Conservation (phyloP, 371 early-diverging fungal species). For the Mucor velutinosus region DNA sequence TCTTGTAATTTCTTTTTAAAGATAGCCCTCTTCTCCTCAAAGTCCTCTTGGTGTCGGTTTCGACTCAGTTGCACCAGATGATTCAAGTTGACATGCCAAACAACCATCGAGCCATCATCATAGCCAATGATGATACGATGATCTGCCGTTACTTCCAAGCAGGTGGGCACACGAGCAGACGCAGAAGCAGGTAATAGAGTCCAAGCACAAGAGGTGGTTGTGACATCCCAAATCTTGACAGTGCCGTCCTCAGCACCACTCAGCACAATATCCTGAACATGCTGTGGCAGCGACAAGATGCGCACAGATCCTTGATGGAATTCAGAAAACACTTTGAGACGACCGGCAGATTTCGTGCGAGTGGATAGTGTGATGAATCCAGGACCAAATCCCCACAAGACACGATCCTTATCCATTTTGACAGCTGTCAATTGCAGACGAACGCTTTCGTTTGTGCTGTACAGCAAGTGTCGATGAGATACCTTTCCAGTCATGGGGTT, state of each 20-base stretch:
- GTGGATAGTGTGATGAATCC: slow-evolving; percentile 45
- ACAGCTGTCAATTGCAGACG: slow-evolving; percentile 31
- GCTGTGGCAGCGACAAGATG: slow-evolving; percentile 28
- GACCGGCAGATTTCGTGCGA: slow-evolving; percentile 25
- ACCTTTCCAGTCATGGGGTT: slow-evolving; percentile 50
- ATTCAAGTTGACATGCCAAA: slow-evolving; percentile 42
- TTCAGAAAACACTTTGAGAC: slow-evolving; percentile 39
- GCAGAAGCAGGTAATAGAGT: slow-evolving; percentile 29
- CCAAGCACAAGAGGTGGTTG: slow-evolving; percentile 24
- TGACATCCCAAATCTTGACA: slow-evolving; percentile 46
- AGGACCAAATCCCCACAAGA: slow-evolving; percentile 47
- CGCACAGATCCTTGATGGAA: slow-evolving; percentile 49
- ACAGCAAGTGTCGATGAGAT: slow-evolving; percentile 37
- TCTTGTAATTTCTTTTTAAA: neutral
- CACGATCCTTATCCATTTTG: slow-evolving; percentile 44
- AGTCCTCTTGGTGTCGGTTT: slow-evolving; percentile 4
- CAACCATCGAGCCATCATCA: slow-evolving; percentile 38
- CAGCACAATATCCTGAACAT: slow-evolving; percentile 27
- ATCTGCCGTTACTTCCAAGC: slow-evolving; percentile 26
- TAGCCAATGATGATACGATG: slow-evolving; percentile 44
- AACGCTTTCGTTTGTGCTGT: slow-evolving; percentile 37
- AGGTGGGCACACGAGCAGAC: slow-evolving; percentile 21
- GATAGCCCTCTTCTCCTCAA: neutral
- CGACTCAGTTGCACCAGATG: slow-evolving; percentile 15
- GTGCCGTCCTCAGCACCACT: slow-evolving; percentile 51